These are phyloP conservation scores for Leccinum subtestaceum DNA, from an alignment of 768 basidiomycete species.

Conservation along the genomic window DNA sequence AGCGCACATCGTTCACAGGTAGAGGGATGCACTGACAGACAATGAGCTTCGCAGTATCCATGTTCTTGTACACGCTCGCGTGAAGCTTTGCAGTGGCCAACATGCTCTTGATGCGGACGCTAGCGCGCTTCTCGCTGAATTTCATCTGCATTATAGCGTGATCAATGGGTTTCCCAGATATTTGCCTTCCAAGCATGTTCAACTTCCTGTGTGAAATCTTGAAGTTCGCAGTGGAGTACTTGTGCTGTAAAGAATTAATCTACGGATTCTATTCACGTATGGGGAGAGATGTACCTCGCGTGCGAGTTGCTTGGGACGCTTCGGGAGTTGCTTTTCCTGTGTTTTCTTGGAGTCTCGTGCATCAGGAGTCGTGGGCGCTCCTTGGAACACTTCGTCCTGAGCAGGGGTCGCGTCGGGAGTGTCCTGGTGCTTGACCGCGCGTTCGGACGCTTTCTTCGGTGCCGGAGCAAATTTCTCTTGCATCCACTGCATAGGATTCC, in stretches of 20 bases:
- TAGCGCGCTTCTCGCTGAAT: slow-evolving; percentile 91
- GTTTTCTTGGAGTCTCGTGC: slow-evolving; percentile 22
- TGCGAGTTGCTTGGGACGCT: slow-evolving; percentile 26
- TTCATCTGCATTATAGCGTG: slow-evolving; percentile 96
- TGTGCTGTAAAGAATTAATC: slow-evolving; percentile 57
- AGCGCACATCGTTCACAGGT: background rate
- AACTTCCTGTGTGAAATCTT: slow-evolving; percentile 93
- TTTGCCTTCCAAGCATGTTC: slow-evolving; percentile 82
- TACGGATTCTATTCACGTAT: background rate
- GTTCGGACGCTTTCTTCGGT: slow-evolving; percentile 42
- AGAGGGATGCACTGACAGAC: slow-evolving; percentile 59
- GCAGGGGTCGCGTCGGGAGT: slow-evolving; percentile 22
- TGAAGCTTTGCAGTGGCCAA: slow-evolving; percentile 84
- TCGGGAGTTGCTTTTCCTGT: slow-evolving; percentile 9
- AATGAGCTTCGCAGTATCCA: slow-evolving; percentile 69
- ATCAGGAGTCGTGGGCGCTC: slow-evolving; percentile 10
- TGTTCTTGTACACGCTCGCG: slow-evolving; percentile 71
- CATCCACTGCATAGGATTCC: slow-evolving; percentile 63
- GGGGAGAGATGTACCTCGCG: slow-evolving; percentile 22
- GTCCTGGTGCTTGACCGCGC: slow-evolving; percentile 39
- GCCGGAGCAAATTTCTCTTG: slow-evolving; percentile 53
- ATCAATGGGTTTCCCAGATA: slow-evolving; percentile 89
- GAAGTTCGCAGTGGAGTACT: slow-evolving; percentile 89
- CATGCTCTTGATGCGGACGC: slow-evolving; percentile 84
- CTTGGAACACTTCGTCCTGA: slow-evolving; percentile 48